phyloP scores from a whole-genome alignment of 1,284 basidiomycete genomes.

The Trametes hirsuta region DNA sequence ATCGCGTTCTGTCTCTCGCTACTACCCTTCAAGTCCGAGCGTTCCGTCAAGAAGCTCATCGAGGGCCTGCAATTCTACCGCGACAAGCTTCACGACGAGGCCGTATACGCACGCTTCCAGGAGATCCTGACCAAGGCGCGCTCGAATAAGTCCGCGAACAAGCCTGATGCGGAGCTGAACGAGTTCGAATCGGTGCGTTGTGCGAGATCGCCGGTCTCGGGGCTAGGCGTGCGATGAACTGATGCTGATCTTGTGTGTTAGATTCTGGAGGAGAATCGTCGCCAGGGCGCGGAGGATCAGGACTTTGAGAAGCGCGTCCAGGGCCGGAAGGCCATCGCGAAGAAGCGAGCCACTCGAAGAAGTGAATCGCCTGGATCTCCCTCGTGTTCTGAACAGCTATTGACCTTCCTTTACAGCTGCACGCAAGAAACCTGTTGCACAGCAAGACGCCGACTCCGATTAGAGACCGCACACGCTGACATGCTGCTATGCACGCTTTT shows the following conservation, averaged over 20 bases:
- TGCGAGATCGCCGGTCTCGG: constrained; percentile 8
- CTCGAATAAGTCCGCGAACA: constrained; percentile 85
- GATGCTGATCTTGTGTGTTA: constrained; percentile 31
- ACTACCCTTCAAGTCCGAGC: constrained; percentile 95
- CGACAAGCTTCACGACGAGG: constrained; percentile 92
- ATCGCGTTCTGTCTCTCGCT: constrained; percentile 95
- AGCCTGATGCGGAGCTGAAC: constrained; percentile 86
- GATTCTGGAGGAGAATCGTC: constrained; percentile 83
- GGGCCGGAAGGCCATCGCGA: constrained; percentile 80
- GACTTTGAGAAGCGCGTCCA: constrained; percentile 85
- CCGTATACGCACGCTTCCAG: constrained; percentile 83
- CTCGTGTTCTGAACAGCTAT: neutral
- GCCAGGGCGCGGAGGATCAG: constrained; percentile 90
- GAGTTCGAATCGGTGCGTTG: constrained; percentile 80
- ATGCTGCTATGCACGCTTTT: too few relatives aligned
- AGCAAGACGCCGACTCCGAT: constrained; percentile 6
- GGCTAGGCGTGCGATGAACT: constrained; percentile 8
- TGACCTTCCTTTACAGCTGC: constrained; percentile 13
- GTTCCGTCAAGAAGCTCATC: constrained; percentile 94
- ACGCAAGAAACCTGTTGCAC: constrained; percentile 26
- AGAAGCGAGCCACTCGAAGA: constrained; percentile 58
- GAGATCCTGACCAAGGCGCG: constrained; percentile 90
- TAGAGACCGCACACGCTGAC: neutral
- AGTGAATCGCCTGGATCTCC: constrained; percentile 34
- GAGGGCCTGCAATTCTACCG: constrained; percentile 92